These are phyloP conservation scores for Hylodesmum podocarpum DNA, from an alignment of 306 rosid genomes.

Conservation along the genomic window DNA sequence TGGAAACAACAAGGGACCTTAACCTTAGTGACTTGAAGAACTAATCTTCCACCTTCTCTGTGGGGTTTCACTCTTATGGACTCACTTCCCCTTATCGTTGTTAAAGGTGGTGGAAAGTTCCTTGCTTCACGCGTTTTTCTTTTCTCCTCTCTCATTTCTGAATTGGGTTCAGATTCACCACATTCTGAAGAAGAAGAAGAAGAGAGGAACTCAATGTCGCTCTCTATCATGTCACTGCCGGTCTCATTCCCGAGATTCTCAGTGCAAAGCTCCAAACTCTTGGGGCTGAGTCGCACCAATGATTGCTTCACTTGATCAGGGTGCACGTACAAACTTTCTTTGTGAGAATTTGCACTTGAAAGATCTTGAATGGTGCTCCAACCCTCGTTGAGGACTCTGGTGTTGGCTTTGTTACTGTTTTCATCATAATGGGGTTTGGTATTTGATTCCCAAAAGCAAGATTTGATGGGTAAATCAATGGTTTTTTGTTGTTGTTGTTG, in stretches of 20 bases:
- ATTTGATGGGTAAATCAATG: conserved; percentile 41
- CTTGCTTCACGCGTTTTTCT: conserved; percentile 23
- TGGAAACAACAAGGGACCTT: conserved; percentile 44
- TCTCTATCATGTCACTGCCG: conserved; percentile 58
- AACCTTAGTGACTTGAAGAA: conserved; percentile 56
- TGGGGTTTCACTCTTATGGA: conserved; percentile 55
- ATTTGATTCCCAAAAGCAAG: conserved; percentile 35
- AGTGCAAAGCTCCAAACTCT: conserved; percentile 77
- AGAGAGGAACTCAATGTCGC: conserved; percentile 37
- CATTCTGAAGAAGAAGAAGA: not conserved
- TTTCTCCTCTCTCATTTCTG: conserved; percentile 15
- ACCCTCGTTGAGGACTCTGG: conserved; percentile 13
- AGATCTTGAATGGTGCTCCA: conserved; percentile 66
- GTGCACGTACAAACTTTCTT: conserved; percentile 44
- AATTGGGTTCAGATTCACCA: not conserved
- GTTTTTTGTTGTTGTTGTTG: too few relatives aligned
- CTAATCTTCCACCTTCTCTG: conserved; percentile 74
- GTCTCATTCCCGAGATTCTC: conserved; percentile 90
- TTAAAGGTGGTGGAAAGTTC: conserved; percentile 85
- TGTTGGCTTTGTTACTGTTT: too few relatives aligned
- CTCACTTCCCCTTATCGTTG: conserved; percentile 70
- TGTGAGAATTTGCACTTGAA: conserved; percentile 23
- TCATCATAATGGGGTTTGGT: conserved; percentile 21
- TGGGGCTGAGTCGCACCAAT: conserved; percentile 46
- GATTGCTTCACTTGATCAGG: conserved; percentile 42